These are phyloP conservation scores for Malus orientalis DNA, from an alignment of 306 rosid species.

Conservation along the genomic window DNA sequence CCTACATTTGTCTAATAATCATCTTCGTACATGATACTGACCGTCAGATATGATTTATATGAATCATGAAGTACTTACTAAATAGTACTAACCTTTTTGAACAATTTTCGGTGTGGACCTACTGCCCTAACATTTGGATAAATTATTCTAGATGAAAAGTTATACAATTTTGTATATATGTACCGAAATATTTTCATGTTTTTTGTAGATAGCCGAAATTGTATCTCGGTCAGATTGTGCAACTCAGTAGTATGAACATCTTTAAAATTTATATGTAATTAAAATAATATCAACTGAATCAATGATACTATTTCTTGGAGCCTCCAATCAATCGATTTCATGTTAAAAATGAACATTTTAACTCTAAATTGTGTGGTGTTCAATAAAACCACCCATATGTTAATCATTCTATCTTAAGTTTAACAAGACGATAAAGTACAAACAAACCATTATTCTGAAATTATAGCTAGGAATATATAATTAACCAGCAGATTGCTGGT, in stretches of 20 bases:
- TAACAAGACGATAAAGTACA: slow-evolving; percentile 34
- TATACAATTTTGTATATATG: too few species aligned
- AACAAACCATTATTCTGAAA: slow-evolving; percentile 42
- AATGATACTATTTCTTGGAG: background rate
- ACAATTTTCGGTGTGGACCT: background rate
- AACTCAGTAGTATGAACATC: background rate
- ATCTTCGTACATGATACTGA: background rate
- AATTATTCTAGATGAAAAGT: background rate
- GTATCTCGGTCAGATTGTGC: background rate
- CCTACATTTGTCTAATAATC: background rate
- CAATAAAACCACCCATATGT: background rate
- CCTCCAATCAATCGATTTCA: background rate
- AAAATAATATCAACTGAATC: too few species aligned
- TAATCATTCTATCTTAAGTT: slow-evolving; percentile 34
- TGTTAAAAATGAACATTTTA: too few species aligned
- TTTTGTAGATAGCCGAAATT: background rate
- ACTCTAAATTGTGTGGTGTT: background rate
- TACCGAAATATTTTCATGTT: background rate
- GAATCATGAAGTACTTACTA: background rate
- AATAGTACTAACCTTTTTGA: background rate
- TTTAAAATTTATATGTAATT: too few species aligned
- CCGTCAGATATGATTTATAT: background rate
- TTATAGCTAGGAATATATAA: slow-evolving; percentile 24
- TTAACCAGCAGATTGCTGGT: slow-evolving; percentile 21
- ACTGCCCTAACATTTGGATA: background rate